Conservation (phyloP, 2,329 filamentous ascomycete species). For the Xylariales sp. region DNA sequence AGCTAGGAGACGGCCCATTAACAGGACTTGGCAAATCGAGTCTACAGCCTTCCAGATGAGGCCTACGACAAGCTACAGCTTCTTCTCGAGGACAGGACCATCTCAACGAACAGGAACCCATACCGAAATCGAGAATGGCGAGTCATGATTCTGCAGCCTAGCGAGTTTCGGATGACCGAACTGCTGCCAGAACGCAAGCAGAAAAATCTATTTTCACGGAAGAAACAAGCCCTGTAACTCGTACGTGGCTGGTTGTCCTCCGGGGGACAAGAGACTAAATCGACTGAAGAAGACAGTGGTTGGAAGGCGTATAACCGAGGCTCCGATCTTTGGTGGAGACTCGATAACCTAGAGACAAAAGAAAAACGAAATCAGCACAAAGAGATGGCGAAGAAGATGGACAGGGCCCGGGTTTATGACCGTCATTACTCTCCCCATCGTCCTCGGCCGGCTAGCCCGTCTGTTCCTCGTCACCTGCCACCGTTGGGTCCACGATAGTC, state of each 20-base stretch:
- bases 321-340: conserved; percentile 44
- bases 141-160: conserved; percentile 39
- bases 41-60: conserved; percentile 31
- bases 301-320: conserved; percentile 39
- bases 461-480: not conserved
- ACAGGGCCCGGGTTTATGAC: conserved; percentile 9
- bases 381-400: conserved; percentile 35
- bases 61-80: conserved; percentile 38
- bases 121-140: conserved; percentile 43
- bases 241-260: conserved; percentile 40
- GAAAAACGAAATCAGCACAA: conserved; percentile 35
- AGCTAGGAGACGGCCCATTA: conserved; percentile 39
- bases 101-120: conserved; percentile 40
- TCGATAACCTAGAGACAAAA: conserved; percentile 39
- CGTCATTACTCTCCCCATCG: not conserved
- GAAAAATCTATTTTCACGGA: conserved; percentile 38
- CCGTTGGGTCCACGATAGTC: conserved; percentile 1
- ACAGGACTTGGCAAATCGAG: conserved; percentile 44
- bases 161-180: conserved; percentile 43
- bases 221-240: conserved; percentile 24
- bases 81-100: conserved; percentile 39
- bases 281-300: conserved; percentile 40
- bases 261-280: conserved; percentile 43
- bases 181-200: conserved; percentile 43
- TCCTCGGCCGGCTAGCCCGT: not conserved